Evolutionary conservation across 1,284 basidiomycete species (phyloP), one percentile per base, ranked within the genome.

Genomic region (Tilletiaria anomala): DNA sequence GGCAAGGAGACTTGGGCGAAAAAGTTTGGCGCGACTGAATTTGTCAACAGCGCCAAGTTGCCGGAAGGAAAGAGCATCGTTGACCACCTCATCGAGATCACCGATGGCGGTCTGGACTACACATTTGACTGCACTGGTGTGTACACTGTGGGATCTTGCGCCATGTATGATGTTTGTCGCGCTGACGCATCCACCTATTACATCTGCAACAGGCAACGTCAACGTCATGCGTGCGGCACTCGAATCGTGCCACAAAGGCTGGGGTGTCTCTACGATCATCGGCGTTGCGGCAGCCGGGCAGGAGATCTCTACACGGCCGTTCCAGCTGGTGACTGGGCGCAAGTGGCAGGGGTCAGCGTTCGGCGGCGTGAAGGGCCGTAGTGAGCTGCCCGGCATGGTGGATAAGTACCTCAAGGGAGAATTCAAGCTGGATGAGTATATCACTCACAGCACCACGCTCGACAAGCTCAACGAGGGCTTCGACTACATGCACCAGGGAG

Each of bases 1-100:
- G 71, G 78, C 83, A 73, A 70, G 75, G 4, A 56, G 35, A 5
- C 20, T 3, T 91, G 86, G 85, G 87, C 89, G 3, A 76, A 73
- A 67, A 83, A 87, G 71, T 91, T 97, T 67, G 91, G 91, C 47
- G 93, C 91, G n/a, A 86, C 81, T 37, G 89, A 97, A 36, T 97
- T 96, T 67, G 70, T 97, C 62, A 91, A 96, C 72, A 83, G 91
- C 6, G 69, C 70, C 10, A 70, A 79, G 47, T 73, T 94, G 5
- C 75, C 78, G 4, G 77, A 80, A 14, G 51, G 47, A 22, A 49
- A 64, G 44, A 46, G 75, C 43, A 83, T 94, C 52, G 86, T 91
- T 54, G 86, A 94, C 47, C 70, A 87, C 63, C 76, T 99, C 21
- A 73, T 94, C 44, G 84, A 91, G 59, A 77, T 88, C 55, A 97